Base-by-base conservation (phyloP, 2,329 filamentous ascomycete species). In the Arthrobotrys sphaeroides region DNA sequence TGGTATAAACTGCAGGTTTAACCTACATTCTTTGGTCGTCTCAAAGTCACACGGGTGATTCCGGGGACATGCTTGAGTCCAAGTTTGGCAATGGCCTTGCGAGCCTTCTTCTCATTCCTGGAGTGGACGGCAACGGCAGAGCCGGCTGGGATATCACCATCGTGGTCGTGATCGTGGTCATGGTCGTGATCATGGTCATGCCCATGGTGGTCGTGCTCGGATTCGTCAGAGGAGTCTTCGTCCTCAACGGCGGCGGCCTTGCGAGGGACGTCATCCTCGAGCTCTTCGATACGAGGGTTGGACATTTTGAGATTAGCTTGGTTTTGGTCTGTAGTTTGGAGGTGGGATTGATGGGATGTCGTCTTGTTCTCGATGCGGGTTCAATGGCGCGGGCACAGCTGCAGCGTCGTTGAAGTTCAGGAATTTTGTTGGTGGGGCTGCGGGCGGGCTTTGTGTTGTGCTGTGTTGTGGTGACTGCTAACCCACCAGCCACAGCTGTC, bases 51-150 rank as follows among this genome's bases (percentile, higher is more conserved):
- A 83, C 95, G 91, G 82, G 95, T 99, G 85, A 99, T 99, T 83
- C 95, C 96, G 82, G 92, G 91, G 80, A 99, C 91, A 83, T 94
- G 93, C 88, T 93, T 95, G 83, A 99, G 87, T 84, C 96, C 94
- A 83, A 98, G 90, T 90, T 99, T 99, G 85, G 93, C 92, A 84
- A 99, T 96, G 82, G 94, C 93, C 90, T 99, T 99, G 86, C 95
- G 91, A 82, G 95, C 96, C 90, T 99, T 99, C 92, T 99, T 99
- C 91, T 99, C 95, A 87, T 98, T 98, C 85, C 95, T 93, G 83
- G 93, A 97, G 89, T 98, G 94, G 83, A 99, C 90, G 81, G 95
- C 89, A 82, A 94, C 91, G 79, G 91, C 89, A 82, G 93, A 92
- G 83, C 94, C 95, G 80, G 91, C 90, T 83, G 94, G 93, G 81